Conservation (phyloP, 306 rosid species). For the Prunus davidiana region DNA sequence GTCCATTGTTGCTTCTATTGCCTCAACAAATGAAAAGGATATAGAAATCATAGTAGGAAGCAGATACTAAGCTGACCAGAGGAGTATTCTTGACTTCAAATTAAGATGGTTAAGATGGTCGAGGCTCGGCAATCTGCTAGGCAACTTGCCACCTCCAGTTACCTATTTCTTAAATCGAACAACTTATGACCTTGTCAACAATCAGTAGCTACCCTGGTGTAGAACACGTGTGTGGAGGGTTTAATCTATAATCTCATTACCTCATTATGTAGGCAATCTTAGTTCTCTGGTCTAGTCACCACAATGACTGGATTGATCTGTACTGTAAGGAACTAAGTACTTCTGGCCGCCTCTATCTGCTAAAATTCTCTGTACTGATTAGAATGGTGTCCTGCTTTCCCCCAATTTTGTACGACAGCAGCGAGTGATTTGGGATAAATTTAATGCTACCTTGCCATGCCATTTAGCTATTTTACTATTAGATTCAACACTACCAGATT, state of each 20-base stretch:
- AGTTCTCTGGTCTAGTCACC: neutral
- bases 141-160: too few relatives aligned
- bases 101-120: too few relatives aligned
- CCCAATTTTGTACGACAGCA: neutral
- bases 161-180: too few relatives aligned
- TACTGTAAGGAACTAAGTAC: neutral
- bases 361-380: neutral
- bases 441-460: neutral
- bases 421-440: neutral
- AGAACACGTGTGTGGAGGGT: too few relatives aligned
- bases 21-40: neutral
- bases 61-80: neutral
- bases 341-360: neutral
- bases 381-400: neutral
- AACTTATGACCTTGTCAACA: too few relatives aligned
- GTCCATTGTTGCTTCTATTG: neutral
- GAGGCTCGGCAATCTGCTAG: too few relatives aligned
- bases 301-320: neutral
- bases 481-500: neutral
- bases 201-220: too few relatives aligned
- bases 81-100: too few relatives aligned
- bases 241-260: neutral
- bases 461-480: neutral
- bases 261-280: neutral
- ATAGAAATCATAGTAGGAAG: neutral